These are phyloP conservation scores for Triadica sebifera DNA, from an alignment of 345 rosid genomes.

Conservation along the genomic window DNA sequence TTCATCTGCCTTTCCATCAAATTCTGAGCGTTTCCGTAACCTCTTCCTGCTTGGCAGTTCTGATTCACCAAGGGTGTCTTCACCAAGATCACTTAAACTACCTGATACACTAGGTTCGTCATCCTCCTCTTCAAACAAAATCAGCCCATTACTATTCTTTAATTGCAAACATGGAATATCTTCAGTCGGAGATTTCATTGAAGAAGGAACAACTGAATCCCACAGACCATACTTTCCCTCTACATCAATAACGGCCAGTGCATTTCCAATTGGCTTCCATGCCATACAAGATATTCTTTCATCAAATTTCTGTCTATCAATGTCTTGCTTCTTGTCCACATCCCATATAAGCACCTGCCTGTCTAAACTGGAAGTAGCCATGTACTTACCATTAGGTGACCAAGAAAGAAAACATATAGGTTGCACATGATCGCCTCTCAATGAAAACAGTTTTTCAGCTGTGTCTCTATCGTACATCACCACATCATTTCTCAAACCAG, in stretches of 20 bases:
- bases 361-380: conserved; percentile 89
- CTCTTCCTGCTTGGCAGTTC: conserved; percentile 65
- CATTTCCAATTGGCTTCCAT: conserved; percentile 87
- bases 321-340: conserved; percentile 76
- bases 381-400: conserved; percentile 94
- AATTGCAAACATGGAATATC: conserved; percentile 59
- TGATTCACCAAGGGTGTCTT: conserved; percentile 59
- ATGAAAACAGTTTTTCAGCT: conserved; percentile 73
- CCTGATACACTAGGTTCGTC: conserved; percentile 52
- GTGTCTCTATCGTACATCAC: conserved; percentile 93
- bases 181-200: conserved; percentile 82
- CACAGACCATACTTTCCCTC: conserved; percentile 78
- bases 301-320: conserved; percentile 80
- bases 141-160: conserved; percentile 68
- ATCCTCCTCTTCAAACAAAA: conserved; percentile 67
- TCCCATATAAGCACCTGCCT: conserved; percentile 89
- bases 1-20: conserved; percentile 49
- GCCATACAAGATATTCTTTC: conserved; percentile 76
- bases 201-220: conserved; percentile 88
- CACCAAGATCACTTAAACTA: conserved; percentile 64
- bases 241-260: conserved; percentile 82
- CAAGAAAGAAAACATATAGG: conserved; percentile 72
- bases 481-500: conserved; percentile 80
- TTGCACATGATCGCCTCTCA: conserved; percentile 78
- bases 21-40: conserved; percentile 47